Percentiles rank a stretch among this genome's conserved stretches.
phyloP scores from a whole-genome alignment of 1,284 basidiomycete genomes.

The Exobasidium rhododendri region DNA sequence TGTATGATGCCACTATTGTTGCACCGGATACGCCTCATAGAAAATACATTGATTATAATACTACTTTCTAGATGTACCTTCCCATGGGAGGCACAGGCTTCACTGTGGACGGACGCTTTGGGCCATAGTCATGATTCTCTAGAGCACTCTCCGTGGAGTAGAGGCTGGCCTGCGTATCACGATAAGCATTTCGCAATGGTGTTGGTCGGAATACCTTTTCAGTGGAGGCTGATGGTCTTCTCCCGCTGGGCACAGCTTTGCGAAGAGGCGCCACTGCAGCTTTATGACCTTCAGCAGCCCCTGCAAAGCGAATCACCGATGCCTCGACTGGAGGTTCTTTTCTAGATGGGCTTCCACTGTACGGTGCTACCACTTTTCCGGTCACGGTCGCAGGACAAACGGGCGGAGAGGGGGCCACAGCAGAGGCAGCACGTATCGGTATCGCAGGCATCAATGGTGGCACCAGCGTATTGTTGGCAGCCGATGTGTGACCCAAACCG shows the following conservation, averaged over 20 bases:
- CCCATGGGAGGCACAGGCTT: neutral
- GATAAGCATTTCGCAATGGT: neutral
- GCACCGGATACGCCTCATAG: no score
- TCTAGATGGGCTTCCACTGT: neutral
- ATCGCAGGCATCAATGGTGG: neutral
- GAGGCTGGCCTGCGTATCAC: neutral
- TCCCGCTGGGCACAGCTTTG: neutral
- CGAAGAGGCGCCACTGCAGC: neutral
- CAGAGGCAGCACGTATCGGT: neutral
- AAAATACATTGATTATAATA: no score
- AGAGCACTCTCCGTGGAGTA: neutral
- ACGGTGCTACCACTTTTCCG: neutral
- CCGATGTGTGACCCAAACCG: neutral
- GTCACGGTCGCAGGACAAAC: neutral
- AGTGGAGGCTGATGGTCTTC: neutral
- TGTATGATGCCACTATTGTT: no score
- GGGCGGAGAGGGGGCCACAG: neutral
- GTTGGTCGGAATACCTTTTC: neutral
- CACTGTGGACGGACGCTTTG: neutral
- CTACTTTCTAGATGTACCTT: neutral
- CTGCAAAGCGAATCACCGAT: neutral
- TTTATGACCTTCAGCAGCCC: neutral
- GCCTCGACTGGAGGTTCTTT: neutral
- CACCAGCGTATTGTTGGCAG: neutral
- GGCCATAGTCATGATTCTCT: neutral